phyloP scores from a whole-genome alignment of 345 rosid species.

The Garcia nutans region DNA sequence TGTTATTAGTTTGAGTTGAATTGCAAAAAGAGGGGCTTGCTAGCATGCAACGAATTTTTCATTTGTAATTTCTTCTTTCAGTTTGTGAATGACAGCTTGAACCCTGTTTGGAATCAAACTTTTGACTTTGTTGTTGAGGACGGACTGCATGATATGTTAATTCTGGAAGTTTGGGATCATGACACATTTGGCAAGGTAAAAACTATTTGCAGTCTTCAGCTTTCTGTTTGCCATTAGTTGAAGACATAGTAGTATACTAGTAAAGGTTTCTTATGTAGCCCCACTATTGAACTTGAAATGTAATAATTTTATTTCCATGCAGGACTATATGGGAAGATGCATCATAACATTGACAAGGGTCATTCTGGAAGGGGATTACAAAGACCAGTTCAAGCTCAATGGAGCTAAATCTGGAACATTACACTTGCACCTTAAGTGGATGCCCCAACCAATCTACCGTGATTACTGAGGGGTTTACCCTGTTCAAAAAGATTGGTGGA shows the following conservation, averaged over 20 bases:
- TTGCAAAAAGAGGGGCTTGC: no score
- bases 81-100: constrained; percentile 86
- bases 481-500: not conserved
- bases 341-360: constrained; percentile 95
- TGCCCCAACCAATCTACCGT: constrained; percentile 82
- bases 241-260: no score
- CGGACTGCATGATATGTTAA: constrained; percentile 95
- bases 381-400: constrained; percentile 55
- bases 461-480: constrained; percentile 43
- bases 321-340: constrained; percentile 97
- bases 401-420: constrained; percentile 71
- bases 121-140: constrained; percentile 98
- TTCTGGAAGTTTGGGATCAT: constrained; percentile 89
- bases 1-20: no score
- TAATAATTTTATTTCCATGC: constrained; percentile 10
- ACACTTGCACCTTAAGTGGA: constrained; percentile 78
- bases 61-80: constrained; percentile 30
- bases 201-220: not conserved
- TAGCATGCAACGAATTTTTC: no score
- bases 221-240: not conserved
- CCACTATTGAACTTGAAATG: no score
- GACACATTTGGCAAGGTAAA: constrained; percentile 98
- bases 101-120: constrained; percentile 98
- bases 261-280: no score
- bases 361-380: constrained; percentile 82